Conservation (phyloP, 495 filamentous ascomycete genomes). For the Achaetomiella virescens region DNA sequence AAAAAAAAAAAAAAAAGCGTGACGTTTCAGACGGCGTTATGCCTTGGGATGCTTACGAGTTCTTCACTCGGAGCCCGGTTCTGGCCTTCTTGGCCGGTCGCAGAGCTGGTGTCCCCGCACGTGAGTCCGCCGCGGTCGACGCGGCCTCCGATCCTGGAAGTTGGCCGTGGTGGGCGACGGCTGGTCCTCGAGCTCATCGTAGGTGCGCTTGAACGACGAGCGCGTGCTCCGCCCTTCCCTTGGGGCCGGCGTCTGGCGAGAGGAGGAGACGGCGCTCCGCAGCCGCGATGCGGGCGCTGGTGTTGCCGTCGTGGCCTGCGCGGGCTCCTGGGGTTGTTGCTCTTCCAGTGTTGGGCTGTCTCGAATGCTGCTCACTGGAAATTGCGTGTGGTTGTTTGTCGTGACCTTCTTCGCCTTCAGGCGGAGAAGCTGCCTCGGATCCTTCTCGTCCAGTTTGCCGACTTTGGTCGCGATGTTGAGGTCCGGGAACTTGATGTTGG, state of each 20-base stretch:
- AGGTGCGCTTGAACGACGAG: slow-evolving; percentile 38
- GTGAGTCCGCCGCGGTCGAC: slow-evolving; percentile 43
- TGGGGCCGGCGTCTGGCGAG: slow-evolving; percentile 19
- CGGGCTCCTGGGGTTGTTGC: slow-evolving; percentile 1
- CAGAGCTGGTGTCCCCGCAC: slow-evolving; percentile 50
- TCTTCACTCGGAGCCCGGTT: slow-evolving; percentile 57
- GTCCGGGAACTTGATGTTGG: neutral
- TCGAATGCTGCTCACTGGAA: slow-evolving; percentile 16
- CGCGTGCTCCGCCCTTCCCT: slow-evolving; percentile 31
- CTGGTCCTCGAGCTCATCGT: slow-evolving; percentile 42
- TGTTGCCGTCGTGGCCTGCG: slow-evolving; percentile 7
- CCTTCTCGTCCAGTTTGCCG: slow-evolving; percentile 27
- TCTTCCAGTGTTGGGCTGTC: neutral
- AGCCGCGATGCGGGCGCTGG: slow-evolving; percentile 8
- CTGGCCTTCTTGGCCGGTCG: slow-evolving; percentile 51
- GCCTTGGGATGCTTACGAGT: slow-evolving; percentile 52
- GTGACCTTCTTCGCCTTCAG: slow-evolving; percentile 23
- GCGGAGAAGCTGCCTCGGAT: slow-evolving; percentile 23
- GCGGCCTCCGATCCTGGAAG: slow-evolving; percentile 34
- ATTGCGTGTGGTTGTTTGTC: neutral
- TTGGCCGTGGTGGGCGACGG: slow-evolving; percentile 40
- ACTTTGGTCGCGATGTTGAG: slow-evolving; percentile 26
- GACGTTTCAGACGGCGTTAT: neutral
- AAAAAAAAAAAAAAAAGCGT: too few species aligned
- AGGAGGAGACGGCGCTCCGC: slow-evolving; percentile 13